Conservation (phyloP, 257 asterid genomes). For the Cynanchum wilfordii region DNA sequence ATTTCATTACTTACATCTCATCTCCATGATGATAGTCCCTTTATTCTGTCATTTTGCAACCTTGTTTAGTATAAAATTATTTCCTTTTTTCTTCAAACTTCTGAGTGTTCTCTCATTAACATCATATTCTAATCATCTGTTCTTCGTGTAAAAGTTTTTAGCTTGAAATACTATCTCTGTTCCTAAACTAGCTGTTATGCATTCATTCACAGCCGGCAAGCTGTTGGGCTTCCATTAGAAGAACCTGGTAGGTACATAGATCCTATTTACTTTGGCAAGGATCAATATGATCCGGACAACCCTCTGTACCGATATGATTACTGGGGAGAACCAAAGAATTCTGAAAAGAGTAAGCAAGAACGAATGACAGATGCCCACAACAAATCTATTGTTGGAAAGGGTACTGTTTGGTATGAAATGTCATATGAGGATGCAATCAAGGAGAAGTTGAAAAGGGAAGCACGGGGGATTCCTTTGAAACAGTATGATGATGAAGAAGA, state of each 20-base stretch:
- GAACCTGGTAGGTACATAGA: slow-evolving; percentile 86
- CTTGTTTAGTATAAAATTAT: neutral
- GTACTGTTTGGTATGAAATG: slow-evolving; percentile 89
- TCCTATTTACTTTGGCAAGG: slow-evolving; percentile 72
- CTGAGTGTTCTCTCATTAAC: neutral
- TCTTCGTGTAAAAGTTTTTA: neutral
- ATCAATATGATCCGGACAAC: slow-evolving; percentile 72
- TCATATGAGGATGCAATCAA: slow-evolving; percentile 82
- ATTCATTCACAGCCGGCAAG: slow-evolving; percentile 62
- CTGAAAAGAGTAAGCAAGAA: slow-evolving; percentile 88
- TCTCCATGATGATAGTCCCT: neutral
- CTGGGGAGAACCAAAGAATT: slow-evolving; percentile 99
- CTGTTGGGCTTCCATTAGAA: slow-evolving; percentile 84
- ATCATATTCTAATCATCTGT: neutral
- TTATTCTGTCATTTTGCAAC: neutral
- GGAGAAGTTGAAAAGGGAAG: slow-evolving; percentile 59
- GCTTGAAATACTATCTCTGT: neutral
- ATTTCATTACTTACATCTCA: neutral
- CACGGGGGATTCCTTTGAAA: slow-evolving; percentile 49
- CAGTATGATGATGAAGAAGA: slow-evolving; percentile 43
- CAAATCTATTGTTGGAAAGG: slow-evolving; percentile 85
- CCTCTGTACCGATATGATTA: slow-evolving; percentile 84
- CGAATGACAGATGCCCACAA: slow-evolving; percentile 81
- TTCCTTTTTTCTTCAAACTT: neutral
- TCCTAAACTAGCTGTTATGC: slow-evolving; percentile 9